These are phyloP conservation scores for Poteriospumella lacustris DNA, from an alignment of 108 stramenopile genomes.

Conservation along the genomic window DNA sequence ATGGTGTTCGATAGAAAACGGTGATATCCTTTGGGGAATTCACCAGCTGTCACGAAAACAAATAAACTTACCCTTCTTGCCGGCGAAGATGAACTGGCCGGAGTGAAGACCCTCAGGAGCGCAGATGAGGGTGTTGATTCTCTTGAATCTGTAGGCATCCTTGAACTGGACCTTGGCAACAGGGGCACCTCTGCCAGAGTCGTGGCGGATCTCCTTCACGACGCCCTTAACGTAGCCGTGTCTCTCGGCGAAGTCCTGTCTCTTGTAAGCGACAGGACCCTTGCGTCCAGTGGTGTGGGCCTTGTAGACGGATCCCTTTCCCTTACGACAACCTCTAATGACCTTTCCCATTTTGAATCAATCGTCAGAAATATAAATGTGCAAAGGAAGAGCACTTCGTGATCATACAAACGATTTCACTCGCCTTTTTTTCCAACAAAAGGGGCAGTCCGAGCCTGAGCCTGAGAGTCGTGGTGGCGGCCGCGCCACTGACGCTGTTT, in stretches of 20 bases:
- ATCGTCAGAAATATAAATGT: neutral
- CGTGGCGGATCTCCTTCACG: conserved; percentile 96
- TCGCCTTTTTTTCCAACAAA: too few relatives aligned
- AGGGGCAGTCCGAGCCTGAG: too few relatives aligned
- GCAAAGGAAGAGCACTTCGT: too few relatives aligned
- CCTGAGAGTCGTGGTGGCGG: too few relatives aligned
- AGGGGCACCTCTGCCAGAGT: conserved; percentile 96
- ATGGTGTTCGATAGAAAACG: neutral
- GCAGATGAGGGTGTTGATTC: conserved; percentile 83
- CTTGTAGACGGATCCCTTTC: conserved; percentile 92
- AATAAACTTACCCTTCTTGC: conserved; percentile 74
- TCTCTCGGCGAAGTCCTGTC: conserved; percentile 89
- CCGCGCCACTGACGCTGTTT: too few relatives aligned
- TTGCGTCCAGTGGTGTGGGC: conserved; percentile 91
- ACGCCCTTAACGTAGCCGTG: conserved; percentile 96
- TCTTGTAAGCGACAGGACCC: conserved; percentile 94
- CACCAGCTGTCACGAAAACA: neutral
- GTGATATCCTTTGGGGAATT: neutral
- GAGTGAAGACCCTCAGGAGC: conserved; percentile 99
- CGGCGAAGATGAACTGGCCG: conserved; percentile 97
- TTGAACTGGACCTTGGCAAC: conserved; percentile 94
- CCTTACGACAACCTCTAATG: conserved; percentile 68
- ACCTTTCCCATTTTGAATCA: conserved; percentile 35
- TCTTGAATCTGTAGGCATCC: conserved; percentile 93
- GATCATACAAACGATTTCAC: too few relatives aligned